Base-by-base conservation (phyloP, 208 protist species). In the Wallacemonas sp. region DNA sequence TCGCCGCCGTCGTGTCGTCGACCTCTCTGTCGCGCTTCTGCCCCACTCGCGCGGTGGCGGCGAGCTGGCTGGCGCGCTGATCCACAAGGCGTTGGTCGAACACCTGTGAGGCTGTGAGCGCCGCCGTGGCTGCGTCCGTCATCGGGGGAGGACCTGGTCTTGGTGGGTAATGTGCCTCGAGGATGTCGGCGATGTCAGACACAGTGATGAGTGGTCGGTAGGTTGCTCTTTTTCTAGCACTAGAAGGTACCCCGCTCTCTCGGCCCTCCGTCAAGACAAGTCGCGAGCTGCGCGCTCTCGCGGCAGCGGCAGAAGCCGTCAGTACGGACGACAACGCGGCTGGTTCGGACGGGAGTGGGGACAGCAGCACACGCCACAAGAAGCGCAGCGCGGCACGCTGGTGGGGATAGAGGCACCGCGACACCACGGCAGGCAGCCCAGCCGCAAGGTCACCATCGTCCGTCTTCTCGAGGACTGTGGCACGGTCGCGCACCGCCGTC, bases 201-300 rank as follows among this genome's bases (percentile, higher is more conserved):
- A 57, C 50, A 15, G 50, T 57, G 32, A 57, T 57, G n/a, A 57
- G 50, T n/a, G 50, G 50, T 4, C 50, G 24, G 29, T 57, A 57
- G 6, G 17, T 32, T n/a, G n/a, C n/a, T n/a, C n/a, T n/a, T n/a
- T n/a, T n/a, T n/a, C n/a, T n/a, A n/a, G n/a, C n/a, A n/a, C n/a
- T n/a, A n/a, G n/a, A n/a, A n/a, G n/a, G n/a, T n/a, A 12, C 5
- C 24, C 15, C 19, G 41, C 41, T 12, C 19, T 46, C 24, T n/a
- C 41, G 15, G 5, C 19, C 10, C 41, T 46, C 41, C 6, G 41
- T 21, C 10, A n/a, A n/a, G n/a, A n/a, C n/a, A n/a, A n/a, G n/a
- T n/a, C n/a, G n/a, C n/a, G n/a, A n/a, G n/a, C n/a, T n/a, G n/a
- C n/a, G n/a, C n/a, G n/a, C 17, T 48, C 42, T 48, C 17, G 9